These are phyloP conservation scores for Hamigera avellanea DNA, from an alignment of 495 filamentous ascomycete species.

Conservation along the genomic window DNA sequence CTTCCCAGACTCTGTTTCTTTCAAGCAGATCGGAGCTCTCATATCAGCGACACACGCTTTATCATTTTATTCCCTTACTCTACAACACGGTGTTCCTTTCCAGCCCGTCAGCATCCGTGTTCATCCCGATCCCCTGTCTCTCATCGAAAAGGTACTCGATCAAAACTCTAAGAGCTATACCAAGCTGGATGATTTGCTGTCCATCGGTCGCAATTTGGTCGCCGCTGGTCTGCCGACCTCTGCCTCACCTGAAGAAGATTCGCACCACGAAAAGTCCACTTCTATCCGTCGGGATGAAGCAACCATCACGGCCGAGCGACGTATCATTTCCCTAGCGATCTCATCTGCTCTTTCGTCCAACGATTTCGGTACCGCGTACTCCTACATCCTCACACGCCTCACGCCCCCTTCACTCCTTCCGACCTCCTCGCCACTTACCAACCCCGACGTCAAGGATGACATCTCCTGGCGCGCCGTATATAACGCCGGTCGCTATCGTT, in stretches of 20 bases:
- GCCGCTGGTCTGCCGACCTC: constrained; percentile 46
- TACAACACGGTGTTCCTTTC: constrained; percentile 88
- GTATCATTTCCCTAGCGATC: constrained; percentile 80
- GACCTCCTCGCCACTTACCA: constrained; percentile 16
- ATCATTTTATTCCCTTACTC: constrained; percentile 75
- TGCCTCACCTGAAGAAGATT: constrained; percentile 10
- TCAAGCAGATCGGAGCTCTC: constrained; percentile 53
- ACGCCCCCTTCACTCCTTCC: constrained; percentile 25
- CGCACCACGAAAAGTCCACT: constrained; percentile 4
- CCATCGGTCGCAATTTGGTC: constrained; percentile 66
- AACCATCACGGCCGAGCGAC: constrained; percentile 39
- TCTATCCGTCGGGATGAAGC: constrained; percentile 10
- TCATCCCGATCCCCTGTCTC: constrained; percentile 70
- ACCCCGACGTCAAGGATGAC: constrained; percentile 46
- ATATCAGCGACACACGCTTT: constrained; percentile 78
- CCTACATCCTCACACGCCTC: constrained; percentile 68
- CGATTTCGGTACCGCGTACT: constrained; percentile 96
- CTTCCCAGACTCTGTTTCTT: constrained; percentile 41
- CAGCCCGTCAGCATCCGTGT: constrained; percentile 83
- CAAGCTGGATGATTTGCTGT: constrained; percentile 70
- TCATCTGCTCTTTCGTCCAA: constrained; percentile 74
- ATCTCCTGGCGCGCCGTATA: constrained; percentile 90
- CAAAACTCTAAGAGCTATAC: constrained; percentile 83
- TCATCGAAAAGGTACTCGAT: constrained; percentile 75
- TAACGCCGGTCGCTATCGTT: constrained; percentile 70